Percentiles rank a stretch among this genome's conserved stretches.
These are phyloP conservation scores for Spathaspora passalidarum DNA, from an alignment of 805 yeast species.

Conservation along the genomic window DNA sequence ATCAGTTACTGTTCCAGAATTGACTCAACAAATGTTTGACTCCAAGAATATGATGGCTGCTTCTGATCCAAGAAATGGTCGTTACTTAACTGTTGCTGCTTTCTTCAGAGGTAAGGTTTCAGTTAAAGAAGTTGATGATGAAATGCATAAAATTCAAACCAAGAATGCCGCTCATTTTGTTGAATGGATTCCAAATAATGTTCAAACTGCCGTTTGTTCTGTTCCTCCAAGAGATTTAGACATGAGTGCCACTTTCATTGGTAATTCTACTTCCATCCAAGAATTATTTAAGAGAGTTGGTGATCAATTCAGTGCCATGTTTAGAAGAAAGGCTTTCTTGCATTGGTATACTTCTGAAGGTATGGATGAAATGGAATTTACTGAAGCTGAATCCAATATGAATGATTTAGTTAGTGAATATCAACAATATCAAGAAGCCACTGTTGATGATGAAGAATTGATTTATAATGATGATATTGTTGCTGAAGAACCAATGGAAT, in stretches of 20 bases:
- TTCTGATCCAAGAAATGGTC: conserved; percentile 84
- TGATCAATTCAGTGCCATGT: conserved; percentile 88
- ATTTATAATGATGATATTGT: conserved; percentile 68
- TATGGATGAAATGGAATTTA: conserved; percentile 93
- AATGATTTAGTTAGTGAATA: conserved; percentile 83
- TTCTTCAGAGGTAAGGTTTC: conserved; percentile 93
- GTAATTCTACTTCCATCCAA: conserved; percentile 90
- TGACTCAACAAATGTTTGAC: conserved; percentile 92
- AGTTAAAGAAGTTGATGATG: conserved; percentile 91
- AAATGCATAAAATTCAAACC: conserved; percentile 80
- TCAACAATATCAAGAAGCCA: conserved; percentile 88
- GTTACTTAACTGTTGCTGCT: conserved; percentile 90
- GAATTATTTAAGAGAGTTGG: conserved; percentile 88
- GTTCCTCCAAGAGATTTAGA: conserved; percentile 84
- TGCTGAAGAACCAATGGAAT: conserved; percentile 50
- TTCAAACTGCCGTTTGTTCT: conserved; percentile 89
- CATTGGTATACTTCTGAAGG: conserved; percentile 97
- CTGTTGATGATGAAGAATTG: conserved; percentile 63
- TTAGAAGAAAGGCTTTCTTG: conserved; percentile 89
- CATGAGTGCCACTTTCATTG: conserved; percentile 90
- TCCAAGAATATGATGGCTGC: conserved; percentile 96
- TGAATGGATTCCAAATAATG: conserved; percentile 95
- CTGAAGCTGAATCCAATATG: conserved; percentile 92
- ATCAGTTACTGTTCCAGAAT: conserved; percentile 82
- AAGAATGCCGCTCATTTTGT: conserved; percentile 82